Evolutionary conservation across 2,329 filamentous ascomycete species (phyloP), one percentile per base, ranked within the genome.

Genomic region (Boeremia exigua): DNA sequence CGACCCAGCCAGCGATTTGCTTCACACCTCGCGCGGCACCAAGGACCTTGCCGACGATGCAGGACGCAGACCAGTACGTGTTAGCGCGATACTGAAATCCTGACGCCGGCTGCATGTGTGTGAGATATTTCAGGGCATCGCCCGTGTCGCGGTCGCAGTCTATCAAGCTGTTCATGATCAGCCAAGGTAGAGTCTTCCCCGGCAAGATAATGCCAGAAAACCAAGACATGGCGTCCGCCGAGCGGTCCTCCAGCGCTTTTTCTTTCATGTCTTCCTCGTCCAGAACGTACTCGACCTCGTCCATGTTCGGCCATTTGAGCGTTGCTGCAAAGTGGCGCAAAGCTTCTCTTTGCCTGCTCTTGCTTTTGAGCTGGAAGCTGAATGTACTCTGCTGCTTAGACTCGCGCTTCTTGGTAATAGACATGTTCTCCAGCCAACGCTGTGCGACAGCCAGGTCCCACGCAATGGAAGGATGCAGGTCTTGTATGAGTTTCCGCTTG

Each of bases 1-100:
- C 89, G 34, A 92, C 79, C 89, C 89, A 92, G 23, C 89, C 89
- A 38, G 85, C 88, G 17, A 90, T 81, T 50, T 88, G 83, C 60
- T 83, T 84, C 63, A 89, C 90, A 0, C 88, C 91, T 23, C 88
- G 86, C 34, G 86, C 88, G 23, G 79, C 79, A 1, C 79, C 79
- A 7, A 92, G 79, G 2, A 92, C 89, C 68, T 91, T 92, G 33
- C 89, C 89, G 2, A 92, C 86, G 53, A 92, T 89, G 63, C 84
- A 89, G 17, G 83, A 80, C 11, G 86, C 84, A 3, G 88, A 86
- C 89, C 89, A 92, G 78, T 92, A 92, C 1, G 89, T 92, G 68
- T 88, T 88, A 53, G 86, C 87, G 54, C 87, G 86, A 70, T 92
- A 91, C 75, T 92, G 89, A 68, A 92, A 91, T 14, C 89, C 89